Evolutionary conservation across 768 basidiomycete genomes (phyloP).

Genomic region (Lactarius evosmus): DNA sequence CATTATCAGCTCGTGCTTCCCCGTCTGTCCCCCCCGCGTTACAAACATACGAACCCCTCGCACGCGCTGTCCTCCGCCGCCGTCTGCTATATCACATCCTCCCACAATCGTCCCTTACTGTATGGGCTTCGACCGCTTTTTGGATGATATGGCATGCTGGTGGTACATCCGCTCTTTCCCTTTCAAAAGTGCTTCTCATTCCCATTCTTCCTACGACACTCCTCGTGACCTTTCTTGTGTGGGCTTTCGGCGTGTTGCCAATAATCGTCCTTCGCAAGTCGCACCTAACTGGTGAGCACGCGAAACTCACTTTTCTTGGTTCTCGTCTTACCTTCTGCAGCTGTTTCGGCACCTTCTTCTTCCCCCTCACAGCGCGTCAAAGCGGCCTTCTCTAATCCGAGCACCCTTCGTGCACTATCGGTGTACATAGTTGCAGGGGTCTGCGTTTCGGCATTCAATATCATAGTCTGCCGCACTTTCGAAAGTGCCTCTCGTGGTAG

Average conservation of each 20-base stretch:
- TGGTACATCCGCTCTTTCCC: conserved; percentile 35
- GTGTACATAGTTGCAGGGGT: conserved; percentile 50
- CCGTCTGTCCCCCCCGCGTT: conserved; percentile 55
- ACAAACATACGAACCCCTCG: conserved; percentile 61
- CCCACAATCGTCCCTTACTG: conserved; percentile 46
- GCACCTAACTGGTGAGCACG: conserved; percentile 54
- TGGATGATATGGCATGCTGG: conserved; percentile 48
- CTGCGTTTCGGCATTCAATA: conserved; percentile 43
- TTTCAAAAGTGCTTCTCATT: conserved; percentile 40
- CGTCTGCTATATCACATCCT: conserved; percentile 57
- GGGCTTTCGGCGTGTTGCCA: conserved; percentile 56
- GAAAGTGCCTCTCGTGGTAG: conserved; percentile 34
- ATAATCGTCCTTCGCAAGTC: conserved; percentile 54
- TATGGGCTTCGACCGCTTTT: conserved; percentile 42
- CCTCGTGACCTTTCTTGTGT: conserved; percentile 41
- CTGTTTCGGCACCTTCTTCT: conserved; percentile 44
- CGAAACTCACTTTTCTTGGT: background rate
- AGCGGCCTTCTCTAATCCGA: conserved; percentile 45
- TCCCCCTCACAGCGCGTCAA: conserved; percentile 53
- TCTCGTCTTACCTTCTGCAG: conserved; percentile 34
- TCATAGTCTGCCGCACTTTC: conserved; percentile 37
- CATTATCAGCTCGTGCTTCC: conserved; percentile 44
- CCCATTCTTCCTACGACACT: conserved; percentile 42
- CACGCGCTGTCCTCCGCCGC: conserved; percentile 58
- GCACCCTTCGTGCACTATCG: conserved; percentile 44